A percentile compares a stretch with the other conserved stretches of the same genome.
Evolutionary conservation across 2,329 filamentous ascomycete genomes (phyloP).

Genomic region (Colletotrichum euphorbiae): DNA sequence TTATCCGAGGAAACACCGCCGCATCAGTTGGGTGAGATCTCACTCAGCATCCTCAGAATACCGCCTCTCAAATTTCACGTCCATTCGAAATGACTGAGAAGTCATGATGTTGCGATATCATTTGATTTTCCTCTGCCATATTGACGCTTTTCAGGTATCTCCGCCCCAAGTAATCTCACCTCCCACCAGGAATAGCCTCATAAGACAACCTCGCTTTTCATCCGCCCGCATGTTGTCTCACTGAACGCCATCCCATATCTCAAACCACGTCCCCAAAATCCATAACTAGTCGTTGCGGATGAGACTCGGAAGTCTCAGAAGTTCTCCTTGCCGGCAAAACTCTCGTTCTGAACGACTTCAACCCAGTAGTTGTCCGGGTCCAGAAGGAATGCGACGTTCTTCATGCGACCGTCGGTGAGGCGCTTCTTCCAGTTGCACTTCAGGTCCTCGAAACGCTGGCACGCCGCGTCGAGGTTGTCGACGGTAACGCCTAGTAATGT

Average conservation of each 20-base stretch:
- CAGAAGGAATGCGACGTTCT: constrained; percentile 90
- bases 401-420: constrained; percentile 91
- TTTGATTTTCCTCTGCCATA: background rate
- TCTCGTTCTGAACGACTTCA: constrained; percentile 83
- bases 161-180: background rate
- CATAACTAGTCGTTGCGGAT: constrained; percentile 2
- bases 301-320: constrained; percentile 63
- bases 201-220: constrained; percentile 19
- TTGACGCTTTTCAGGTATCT: background rate
- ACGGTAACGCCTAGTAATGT: constrained; percentile 75
- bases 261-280: background rate
- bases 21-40: background rate
- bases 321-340: constrained; percentile 65
- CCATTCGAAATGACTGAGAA: background rate
- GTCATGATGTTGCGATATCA: background rate
- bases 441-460: constrained; percentile 84
- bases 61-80: background rate
- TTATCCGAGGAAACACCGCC: constrained; percentile 5
- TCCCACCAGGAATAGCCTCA: constrained; percentile 1
- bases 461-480: constrained; percentile 89
- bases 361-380: constrained; percentile 92
- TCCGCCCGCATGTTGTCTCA: constrained; percentile 1
- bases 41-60: background rate
- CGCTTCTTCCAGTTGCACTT: constrained; percentile 95
- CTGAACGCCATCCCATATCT: constrained; percentile 5